phyloP scores from a whole-genome alignment of 2,329 filamentous ascomycete genomes.

The Pseudopyricularia cyperi region DNA sequence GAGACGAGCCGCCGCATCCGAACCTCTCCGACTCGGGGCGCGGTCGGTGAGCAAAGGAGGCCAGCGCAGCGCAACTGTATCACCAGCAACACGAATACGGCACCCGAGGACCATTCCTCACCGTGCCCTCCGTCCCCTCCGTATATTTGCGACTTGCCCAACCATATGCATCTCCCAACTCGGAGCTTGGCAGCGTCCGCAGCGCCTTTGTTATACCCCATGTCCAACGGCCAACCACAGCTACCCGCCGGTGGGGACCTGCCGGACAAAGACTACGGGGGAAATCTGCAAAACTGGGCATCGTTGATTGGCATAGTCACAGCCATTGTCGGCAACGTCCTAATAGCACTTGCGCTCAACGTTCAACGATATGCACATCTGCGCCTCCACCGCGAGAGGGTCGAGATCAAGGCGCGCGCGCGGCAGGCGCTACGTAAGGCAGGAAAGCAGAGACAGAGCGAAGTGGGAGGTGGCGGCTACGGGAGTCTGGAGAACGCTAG shows the following conservation, averaged over 20 bases:
- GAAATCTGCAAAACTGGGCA: slow-evolving; percentile 61
- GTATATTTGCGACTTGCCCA: neutral
- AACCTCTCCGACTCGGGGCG: neutral
- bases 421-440: slow-evolving; percentile 38
- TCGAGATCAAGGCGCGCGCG: slow-evolving; percentile 40
- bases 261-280: slow-evolving; percentile 21
- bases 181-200: neutral
- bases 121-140: neutral
- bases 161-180: slow-evolving; percentile 4
- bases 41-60: neutral
- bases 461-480: slow-evolving; percentile 19
- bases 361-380: slow-evolving; percentile 94
- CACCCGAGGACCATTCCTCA: neutral
- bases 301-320: slow-evolving; percentile 90
- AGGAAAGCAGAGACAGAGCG: slow-evolving; percentile 21
- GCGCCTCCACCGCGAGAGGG: slow-evolving; percentile 59
- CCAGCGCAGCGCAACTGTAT: neutral
- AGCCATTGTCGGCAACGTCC: slow-evolving; percentile 80
- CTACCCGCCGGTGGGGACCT: slow-evolving; percentile 4
- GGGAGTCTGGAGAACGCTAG: slow-evolving; percentile 23
- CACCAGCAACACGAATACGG: neutral
- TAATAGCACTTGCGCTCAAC: slow-evolving; percentile 92
- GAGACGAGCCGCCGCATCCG: neutral
- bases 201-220: neutral
- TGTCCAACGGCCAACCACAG: slow-evolving; percentile 5